Percentiles rank a stretch among this genome's conserved stretches.
These are phyloP conservation scores for Dactylonectria macrodidyma DNA, from an alignment of 2,329 filamentous ascomycete species.

Conservation along the genomic window DNA sequence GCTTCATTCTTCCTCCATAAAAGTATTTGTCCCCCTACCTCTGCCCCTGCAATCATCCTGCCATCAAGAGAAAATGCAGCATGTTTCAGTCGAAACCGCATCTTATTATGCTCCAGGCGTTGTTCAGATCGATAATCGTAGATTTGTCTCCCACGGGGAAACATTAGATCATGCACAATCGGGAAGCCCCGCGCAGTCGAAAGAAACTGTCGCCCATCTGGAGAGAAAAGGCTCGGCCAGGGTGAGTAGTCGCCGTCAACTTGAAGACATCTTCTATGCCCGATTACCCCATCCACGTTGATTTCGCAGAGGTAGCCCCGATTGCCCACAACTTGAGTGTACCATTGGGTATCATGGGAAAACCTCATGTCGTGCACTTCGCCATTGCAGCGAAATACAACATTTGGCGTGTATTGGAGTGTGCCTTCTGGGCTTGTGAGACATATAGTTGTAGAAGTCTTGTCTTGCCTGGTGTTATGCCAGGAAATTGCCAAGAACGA, in stretches of 20 bases:
- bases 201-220: neutral
- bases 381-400: neutral
- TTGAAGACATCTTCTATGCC: no score
- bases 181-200: neutral
- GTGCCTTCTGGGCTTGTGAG: neutral
- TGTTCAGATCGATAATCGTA: neutral
- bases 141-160: rapidly evolving
- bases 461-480: no score
- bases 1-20: neutral
- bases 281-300: neutral
- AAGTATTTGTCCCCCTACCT: neutral
- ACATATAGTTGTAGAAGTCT: neutral
- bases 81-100: neutral
- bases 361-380: neutral
- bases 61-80: neutral
- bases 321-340: neutral
- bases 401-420: neutral
- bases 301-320: neutral
- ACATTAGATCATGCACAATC: neutral
- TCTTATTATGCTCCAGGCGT: neutral
- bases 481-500: neutral
- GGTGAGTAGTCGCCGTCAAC: neutral
- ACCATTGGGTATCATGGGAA: neutral
- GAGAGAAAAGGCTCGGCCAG: neutral
- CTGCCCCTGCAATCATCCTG: neutral